Percentiles rank a stretch among this genome's conserved stretches.
phyloP scores from a whole-genome alignment of 805 yeast species.

The Ogataea henricii region DNA sequence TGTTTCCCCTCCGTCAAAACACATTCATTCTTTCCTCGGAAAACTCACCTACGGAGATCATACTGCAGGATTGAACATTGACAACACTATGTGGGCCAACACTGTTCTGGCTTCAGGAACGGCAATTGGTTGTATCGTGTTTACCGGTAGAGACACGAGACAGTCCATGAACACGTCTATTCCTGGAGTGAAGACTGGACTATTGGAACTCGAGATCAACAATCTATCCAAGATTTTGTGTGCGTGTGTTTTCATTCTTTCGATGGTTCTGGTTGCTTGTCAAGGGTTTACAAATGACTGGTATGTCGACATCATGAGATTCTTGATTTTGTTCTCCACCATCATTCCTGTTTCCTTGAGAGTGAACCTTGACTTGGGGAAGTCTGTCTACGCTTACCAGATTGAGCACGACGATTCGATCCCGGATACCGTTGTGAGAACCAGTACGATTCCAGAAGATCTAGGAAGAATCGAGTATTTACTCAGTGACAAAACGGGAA shows the following conservation, averaged over 20 bases:
- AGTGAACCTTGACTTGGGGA: conserved; percentile 93
- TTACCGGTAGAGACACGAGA: conserved; percentile 91
- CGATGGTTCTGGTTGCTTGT: conserved; percentile 74
- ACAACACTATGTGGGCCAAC: conserved; percentile 97
- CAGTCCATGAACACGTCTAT: conserved; percentile 91
- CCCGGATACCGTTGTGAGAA: conserved; percentile 87
- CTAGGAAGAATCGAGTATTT: conserved; percentile 93
- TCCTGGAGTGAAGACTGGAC: conserved; percentile 85
- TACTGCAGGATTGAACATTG: conserved; percentile 71
- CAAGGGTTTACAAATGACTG: conserved; percentile 74
- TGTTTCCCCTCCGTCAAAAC: conserved; percentile 80
- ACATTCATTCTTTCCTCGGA: conserved; percentile 82
- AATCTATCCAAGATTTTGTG: conserved; percentile 85
- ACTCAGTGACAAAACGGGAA: conserved; percentile 94
- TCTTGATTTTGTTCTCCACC: conserved; percentile 87
- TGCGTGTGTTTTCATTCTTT: conserved; percentile 76
- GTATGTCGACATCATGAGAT: conserved; percentile 91
- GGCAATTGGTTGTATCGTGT: conserved; percentile 83
- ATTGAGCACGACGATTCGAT: conserved; percentile 85
- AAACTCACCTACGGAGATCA: conserved; percentile 61
- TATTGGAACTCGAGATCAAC: conserved; percentile 89
- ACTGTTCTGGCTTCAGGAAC: conserved; percentile 95
- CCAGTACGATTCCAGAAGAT: conserved; percentile 98
- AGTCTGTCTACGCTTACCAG: conserved; percentile 92
- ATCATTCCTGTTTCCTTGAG: conserved; percentile 95